A percentile compares a stretch with the other conserved stretches of the same genome.
Evolutionary conservation across 768 basidiomycete genomes (phyloP).

Genomic region (Pholiota conissans): DNA sequence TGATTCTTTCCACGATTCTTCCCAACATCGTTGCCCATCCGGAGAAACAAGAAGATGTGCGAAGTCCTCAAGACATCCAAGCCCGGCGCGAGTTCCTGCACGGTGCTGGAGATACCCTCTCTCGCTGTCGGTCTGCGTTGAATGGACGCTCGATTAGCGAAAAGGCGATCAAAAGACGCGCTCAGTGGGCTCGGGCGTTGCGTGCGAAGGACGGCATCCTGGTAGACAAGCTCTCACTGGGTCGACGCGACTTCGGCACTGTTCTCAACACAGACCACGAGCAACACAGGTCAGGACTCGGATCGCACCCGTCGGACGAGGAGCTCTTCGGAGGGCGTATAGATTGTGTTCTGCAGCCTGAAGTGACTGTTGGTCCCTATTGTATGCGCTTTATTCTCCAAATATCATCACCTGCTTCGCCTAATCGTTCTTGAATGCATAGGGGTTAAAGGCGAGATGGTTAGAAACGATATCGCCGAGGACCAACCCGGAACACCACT

Average conservation of each 20-base stretch:
- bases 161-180: not conserved
- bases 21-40: not conserved
- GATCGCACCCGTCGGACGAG: not conserved
- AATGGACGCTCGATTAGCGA: not conserved
- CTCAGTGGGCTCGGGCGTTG: not conserved
- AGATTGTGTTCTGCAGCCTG: slow-evolving; percentile 2
- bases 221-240: not conserved
- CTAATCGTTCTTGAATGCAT: not conserved
- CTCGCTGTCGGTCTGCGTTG: not conserved
- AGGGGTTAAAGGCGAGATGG: slow-evolving; percentile 4
- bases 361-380: slow-evolving; percentile 1
- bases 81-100: not conserved
- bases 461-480: not conserved
- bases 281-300: not conserved
- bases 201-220: not conserved
- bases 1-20: too few species aligned
- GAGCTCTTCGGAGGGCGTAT: not conserved
- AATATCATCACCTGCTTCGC: not conserved
- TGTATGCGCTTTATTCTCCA: not conserved
- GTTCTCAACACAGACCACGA: not conserved
- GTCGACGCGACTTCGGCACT: not conserved
- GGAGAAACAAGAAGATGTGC: not conserved
- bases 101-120: not conserved
- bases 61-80: not conserved
- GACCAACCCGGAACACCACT: not conserved